phyloP scores from a whole-genome alignment of 169 alveolate genomes.

The Perkinsus olseni region DNA sequence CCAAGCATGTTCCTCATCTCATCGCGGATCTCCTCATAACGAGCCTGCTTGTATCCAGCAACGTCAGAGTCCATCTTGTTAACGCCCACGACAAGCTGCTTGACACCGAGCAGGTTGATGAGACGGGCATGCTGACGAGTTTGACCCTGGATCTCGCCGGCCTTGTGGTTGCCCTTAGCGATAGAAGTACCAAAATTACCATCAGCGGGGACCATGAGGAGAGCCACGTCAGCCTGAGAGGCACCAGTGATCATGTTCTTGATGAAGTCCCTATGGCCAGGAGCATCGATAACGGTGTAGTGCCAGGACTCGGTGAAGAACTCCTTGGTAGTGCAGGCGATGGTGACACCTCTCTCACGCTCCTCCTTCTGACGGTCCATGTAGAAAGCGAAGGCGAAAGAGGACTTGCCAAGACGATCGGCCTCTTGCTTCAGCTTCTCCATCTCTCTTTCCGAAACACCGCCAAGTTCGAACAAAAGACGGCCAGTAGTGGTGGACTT shows the following conservation, averaged over 20 bases:
- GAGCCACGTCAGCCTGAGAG: constrained; percentile 97
- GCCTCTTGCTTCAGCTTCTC: constrained; percentile 91
- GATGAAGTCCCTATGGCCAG: constrained; percentile 98
- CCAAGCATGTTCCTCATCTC: constrained; percentile 88
- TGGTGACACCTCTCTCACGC: constrained; percentile 98
- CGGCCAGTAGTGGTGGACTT: constrained; percentile 95
- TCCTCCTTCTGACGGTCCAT: constrained; percentile 96
- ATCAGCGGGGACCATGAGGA: constrained; percentile 94
- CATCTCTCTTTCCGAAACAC: constrained; percentile 86
- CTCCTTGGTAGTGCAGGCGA: constrained; percentile 93
- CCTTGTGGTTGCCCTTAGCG: constrained; percentile 2
- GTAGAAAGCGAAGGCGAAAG: constrained; percentile 97
- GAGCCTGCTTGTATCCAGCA: constrained; percentile 71
- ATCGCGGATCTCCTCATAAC: constrained; percentile 89
- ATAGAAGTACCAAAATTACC: constrained; percentile 24
- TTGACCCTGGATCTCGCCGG: constrained; percentile 69
- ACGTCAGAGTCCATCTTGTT: constrained; percentile 96
- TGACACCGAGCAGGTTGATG: constrained; percentile 97
- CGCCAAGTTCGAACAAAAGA: constrained; percentile 88
- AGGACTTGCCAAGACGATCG: constrained; percentile 84
- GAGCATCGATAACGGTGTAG: constrained; percentile 98
- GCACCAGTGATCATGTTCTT: constrained; percentile 99
- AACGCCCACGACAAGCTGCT: constrained; percentile 94
- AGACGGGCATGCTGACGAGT: constrained; percentile 97
- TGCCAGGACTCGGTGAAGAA: constrained; percentile 90